Base-by-base conservation (phyloP, 1,284 basidiomycete species). In the Ceratobasidium papillatum region DNA sequence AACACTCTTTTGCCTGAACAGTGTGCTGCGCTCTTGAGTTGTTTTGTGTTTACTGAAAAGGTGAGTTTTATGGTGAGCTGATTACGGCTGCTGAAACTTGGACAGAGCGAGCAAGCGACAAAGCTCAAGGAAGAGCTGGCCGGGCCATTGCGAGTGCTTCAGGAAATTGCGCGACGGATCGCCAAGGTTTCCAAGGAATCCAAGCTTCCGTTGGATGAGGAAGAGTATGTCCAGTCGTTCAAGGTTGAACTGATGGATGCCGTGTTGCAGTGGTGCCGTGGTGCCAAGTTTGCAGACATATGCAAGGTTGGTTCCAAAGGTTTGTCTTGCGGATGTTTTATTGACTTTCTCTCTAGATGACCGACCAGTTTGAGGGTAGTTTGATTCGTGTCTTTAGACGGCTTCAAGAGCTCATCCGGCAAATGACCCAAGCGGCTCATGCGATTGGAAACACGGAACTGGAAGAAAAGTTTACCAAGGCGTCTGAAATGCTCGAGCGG, bases 231-330 rank as follows among this genome's bases (percentile, higher is more conserved):
- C 1, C 87, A 90, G 75, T 93, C 91, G 19, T 99, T 99, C 90
- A 98, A 98, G 82, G 95, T 98, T 34, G 97, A 99, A 81, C 89
- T 99, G 75, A 99, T 99, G 95, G 97, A 99, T 78, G 93, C 93
- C 3, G 97, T 99, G 25, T 87, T 96, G 75, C 93, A 96, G 79
- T 99, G 98, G 98, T 99, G 97, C 84, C 90, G 94, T 41, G 98
- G 98, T 0, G 94, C 95, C n/a, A 94, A 94, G 41, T 99, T 99
- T 83, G 86, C 93, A 0, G 96, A 99, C 49, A 96, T 98, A 76
- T 96, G 94, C 88, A 98, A 98, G 89, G 94, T 94, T 71, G 62
- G 88, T 76, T 3, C 17, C 63, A 61, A 49, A 58, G 34, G n/a
- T 41, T 3, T 47, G 1, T 14, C 14, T 38, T 58, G 2, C 8